Evolutionary conservation across 306 rosid genomes (phyloP).

Genomic region (Trifolium subterraneum): DNA sequence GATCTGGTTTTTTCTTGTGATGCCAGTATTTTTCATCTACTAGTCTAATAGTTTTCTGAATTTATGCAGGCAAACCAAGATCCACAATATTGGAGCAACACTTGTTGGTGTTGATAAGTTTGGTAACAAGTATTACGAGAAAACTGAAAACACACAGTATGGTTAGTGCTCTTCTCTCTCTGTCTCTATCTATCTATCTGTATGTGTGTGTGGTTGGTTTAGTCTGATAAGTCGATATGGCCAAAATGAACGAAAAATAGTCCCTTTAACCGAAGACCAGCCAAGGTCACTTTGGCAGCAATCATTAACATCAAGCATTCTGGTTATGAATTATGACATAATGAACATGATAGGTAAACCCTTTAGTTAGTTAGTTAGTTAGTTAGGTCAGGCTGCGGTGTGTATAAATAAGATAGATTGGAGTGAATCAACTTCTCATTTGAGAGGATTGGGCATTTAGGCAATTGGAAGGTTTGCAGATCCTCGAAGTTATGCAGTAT

Average conservation of each 20-base stretch:
- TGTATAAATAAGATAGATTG: not conserved
- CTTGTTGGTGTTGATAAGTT: conserved; percentile 91
- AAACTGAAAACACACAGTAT: conserved; percentile 57
- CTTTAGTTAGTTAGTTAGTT: conserved; percentile 1
- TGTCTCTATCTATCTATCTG: conserved; percentile 25
- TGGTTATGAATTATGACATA: conserved; percentile 21
- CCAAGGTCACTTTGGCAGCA: not conserved
- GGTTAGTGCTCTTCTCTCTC: conserved; percentile 57
- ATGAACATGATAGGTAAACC: conserved; percentile 5
- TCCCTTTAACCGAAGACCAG: conserved; percentile 18
- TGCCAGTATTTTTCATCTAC: conserved; percentile 2
- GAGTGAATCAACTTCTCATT: not conserved
- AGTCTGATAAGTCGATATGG: conserved; percentile 23
- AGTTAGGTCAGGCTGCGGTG: not conserved
- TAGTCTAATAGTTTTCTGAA: conserved; percentile 37
- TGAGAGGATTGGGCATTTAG: not conserved
- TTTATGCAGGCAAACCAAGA: conserved; percentile 88
- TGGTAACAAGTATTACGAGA: conserved; percentile 94
- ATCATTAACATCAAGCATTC: conserved; percentile 14
- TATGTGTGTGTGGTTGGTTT: conserved; percentile 3
- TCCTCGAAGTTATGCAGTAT: not conserved
- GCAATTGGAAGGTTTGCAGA: not conserved
- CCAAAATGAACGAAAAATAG: conserved; percentile 2
- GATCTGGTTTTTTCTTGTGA: conserved; percentile 17
- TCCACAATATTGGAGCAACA: conserved; percentile 90